phyloP scores from a whole-genome alignment of 2,329 filamentous ascomycete genomes.

The Colletotrichum salicis region DNA sequence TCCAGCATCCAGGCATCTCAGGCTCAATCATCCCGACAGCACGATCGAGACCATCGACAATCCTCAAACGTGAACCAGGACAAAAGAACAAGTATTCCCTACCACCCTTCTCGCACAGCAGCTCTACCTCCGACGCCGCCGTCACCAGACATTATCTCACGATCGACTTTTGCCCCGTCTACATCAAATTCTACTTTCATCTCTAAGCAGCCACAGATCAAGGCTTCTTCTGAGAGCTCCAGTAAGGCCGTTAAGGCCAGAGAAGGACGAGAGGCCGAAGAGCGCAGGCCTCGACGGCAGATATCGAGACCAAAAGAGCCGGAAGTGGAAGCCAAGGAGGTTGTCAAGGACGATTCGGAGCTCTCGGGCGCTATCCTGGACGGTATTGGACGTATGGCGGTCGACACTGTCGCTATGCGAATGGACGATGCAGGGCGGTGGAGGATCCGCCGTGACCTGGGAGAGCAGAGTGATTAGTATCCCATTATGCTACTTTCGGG shows the following conservation, averaged over 20 bases:
- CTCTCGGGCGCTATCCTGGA: conserved; percentile 49
- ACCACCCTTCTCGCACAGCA: conserved; percentile 1
- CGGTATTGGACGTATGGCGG: conserved; percentile 46
- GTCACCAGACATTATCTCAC: neutral
- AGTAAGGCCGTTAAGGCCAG: neutral
- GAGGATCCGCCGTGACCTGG: conserved; percentile 45
- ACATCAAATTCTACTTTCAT: neutral
- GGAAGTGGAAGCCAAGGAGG: neutral
- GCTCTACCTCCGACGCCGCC: neutral
- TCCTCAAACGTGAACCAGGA: neutral
- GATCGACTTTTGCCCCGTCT: neutral
- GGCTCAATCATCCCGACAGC: neutral
- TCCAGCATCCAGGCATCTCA: neutral
- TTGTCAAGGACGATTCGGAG: conserved; percentile 44
- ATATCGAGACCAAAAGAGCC: neutral
- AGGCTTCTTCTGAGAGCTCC: neutral
- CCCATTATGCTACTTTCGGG: neutral
- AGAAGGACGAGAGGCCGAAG: neutral
- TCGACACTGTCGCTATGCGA: conserved; percentile 45
- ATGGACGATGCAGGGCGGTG: conserved; percentile 53
- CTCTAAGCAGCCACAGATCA: neutral
- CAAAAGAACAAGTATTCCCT: neutral
- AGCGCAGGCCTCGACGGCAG: neutral
- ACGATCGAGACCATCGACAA: neutral
- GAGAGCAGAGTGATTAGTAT: neutral